Conservation (phyloP, 768 basidiomycete genomes). For the Hygrocybe punicea region DNA sequence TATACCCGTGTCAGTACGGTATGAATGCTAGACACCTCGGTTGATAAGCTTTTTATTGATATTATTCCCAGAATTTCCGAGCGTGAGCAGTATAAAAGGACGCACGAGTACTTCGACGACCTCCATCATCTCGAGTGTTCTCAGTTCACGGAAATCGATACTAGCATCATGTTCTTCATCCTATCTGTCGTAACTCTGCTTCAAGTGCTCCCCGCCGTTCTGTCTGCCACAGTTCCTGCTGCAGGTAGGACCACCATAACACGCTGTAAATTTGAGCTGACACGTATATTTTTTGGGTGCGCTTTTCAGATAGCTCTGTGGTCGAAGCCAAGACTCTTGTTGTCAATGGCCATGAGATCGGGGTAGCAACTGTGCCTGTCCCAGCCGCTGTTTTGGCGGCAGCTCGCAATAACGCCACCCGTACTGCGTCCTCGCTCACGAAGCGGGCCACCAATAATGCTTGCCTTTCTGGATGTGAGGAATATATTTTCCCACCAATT, state of each 20-base stretch:
- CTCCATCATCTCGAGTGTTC: too few species aligned
- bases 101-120: too few species aligned
- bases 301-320: not conserved
- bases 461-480: constrained; percentile 7
- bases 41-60: too few species aligned
- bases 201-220: not conserved
- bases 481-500: not conserved
- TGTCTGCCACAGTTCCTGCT: not conserved
- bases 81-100: too few species aligned
- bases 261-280: not conserved
- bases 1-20: too few species aligned
- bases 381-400: not conserved
- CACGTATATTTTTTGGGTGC: not conserved
- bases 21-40: too few species aligned
- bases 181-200: not conserved
- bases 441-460: constrained; percentile 7
- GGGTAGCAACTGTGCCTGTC: constrained; percentile 2
- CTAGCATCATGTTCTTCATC: not conserved
- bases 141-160: too few species aligned
- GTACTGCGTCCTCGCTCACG: constrained; percentile 1
- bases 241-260: not conserved
- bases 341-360: constrained; percentile 2
- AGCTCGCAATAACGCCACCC: not conserved
- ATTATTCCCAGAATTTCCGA: too few species aligned
- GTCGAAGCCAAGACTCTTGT: not conserved